A percentile compares a stretch with the other conserved stretches of the same genome.
These are phyloP conservation scores for Ampelocalamus luodianensis DNA, from an alignment of 176 grass and related monocot genomes.

Conservation along the genomic window DNA sequence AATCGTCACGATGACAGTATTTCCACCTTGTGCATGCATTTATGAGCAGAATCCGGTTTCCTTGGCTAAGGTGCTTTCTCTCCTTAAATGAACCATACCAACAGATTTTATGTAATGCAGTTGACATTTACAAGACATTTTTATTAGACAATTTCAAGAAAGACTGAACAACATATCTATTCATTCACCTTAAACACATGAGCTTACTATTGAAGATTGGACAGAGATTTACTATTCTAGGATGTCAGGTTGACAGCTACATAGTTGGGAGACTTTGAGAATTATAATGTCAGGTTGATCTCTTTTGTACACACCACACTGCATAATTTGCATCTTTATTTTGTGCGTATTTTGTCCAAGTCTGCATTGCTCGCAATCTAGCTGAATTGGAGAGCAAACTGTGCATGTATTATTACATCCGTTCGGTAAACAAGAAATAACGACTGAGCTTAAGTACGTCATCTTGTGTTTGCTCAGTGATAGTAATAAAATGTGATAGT, in stretches of 20 bases:
- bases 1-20: slow-evolving; percentile 73
- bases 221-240: slow-evolving; percentile 2
- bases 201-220: neutral
- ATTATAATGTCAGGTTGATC: neutral
- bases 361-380: neutral
- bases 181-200: neutral
- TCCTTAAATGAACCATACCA: slow-evolving; percentile 32
- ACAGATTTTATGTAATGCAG: neutral
- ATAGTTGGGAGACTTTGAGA: neutral
- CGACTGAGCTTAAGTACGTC: neutral
- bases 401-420: slow-evolving; percentile 11
- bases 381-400: neutral
- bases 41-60: slow-evolving; percentile 62
- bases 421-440: neutral
- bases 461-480: slow-evolving; percentile 8
- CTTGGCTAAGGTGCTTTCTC: slow-evolving; percentile 72
- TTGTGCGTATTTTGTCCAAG: neutral
- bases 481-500: neutral
- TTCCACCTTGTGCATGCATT: slow-evolving; percentile 78
- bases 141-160: slow-evolving; percentile 9
- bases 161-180: neutral
- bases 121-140: slow-evolving; percentile 26
- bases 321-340: neutral
- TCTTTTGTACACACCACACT: neutral
- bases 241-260: neutral